phyloP scores from a whole-genome alignment of 345 rosid species.

The Dovyalis caffra region DNA sequence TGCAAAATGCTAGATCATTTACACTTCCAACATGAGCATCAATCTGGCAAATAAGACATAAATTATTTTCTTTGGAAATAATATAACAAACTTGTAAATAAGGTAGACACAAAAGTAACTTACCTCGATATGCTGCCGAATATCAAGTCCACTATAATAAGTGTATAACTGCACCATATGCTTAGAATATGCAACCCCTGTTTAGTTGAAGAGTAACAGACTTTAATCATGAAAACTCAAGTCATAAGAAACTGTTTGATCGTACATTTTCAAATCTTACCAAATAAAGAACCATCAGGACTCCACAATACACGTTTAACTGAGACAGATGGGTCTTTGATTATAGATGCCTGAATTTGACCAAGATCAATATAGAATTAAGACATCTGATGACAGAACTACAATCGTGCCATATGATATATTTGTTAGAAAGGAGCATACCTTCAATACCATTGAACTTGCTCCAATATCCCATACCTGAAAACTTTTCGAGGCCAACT shows the following conservation, averaged over 20 bases:
- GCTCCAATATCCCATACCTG: slow-evolving; percentile 40
- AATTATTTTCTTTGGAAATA: background rate
- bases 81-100: background rate
- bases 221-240: slow-evolving; percentile 1
- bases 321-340: slow-evolving; percentile 38
- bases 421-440: slow-evolving; percentile 1
- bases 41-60: slow-evolving; percentile 40
- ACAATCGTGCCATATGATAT: background rate
- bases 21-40: slow-evolving; percentile 78
- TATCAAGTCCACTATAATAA: slow-evolving; percentile 21
- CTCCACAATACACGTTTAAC: slow-evolving; percentile 42
- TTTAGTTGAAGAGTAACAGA: slow-evolving; percentile 5
- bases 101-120: background rate
- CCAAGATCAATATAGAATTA: slow-evolving; percentile 8
- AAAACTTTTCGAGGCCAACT: slow-evolving; percentile 28
- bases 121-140: slow-evolving; percentile 44
- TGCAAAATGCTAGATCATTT: slow-evolving; percentile 70
- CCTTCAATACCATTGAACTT: slow-evolving; percentile 38
- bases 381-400: background rate
- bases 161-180: slow-evolving; percentile 41
- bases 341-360: slow-evolving; percentile 34
- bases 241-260: background rate
- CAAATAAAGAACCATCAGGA: slow-evolving; percentile 42
- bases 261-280: slow-evolving; percentile 20
- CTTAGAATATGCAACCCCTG: slow-evolving; percentile 51